Conservation (phyloP, 1,139 yeast species). For the Arxiozyma slooffiae region DNA sequence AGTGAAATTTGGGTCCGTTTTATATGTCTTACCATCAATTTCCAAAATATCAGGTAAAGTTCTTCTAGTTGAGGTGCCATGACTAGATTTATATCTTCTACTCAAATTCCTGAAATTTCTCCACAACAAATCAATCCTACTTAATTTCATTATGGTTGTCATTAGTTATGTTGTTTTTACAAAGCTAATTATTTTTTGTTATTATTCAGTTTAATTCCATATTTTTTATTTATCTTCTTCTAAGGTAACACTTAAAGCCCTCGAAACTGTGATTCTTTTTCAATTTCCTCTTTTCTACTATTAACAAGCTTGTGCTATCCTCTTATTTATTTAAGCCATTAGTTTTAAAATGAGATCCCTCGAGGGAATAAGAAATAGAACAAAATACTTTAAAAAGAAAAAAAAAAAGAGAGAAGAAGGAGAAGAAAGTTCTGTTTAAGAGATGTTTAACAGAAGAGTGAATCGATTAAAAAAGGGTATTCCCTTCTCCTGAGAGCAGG, state of each 20-base stretch:
- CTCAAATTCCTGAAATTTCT: not conserved
- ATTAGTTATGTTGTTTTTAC: not conserved
- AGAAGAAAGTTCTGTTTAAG: no score
- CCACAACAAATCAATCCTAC: not conserved
- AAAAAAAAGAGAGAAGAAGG: not conserved
- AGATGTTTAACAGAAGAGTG: not conserved
- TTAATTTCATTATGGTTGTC: not conserved
- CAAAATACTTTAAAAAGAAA: not conserved
- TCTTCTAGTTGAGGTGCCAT: not conserved
- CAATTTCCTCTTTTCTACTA: not conserved
- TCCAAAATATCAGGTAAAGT: constrained; percentile 7
- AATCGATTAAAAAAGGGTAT: not conserved
- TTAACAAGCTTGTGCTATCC: not conserved
- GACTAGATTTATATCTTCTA: not conserved
- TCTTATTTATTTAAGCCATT: not conserved
- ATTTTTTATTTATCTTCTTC: no score
- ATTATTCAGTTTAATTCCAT: not conserved
- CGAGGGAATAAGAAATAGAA: not conserved
- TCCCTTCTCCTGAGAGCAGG: not conserved
- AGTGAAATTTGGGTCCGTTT: constrained; percentile 64
- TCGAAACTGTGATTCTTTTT: not conserved
- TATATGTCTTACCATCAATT: constrained; percentile 45
- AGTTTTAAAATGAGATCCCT: not conserved
- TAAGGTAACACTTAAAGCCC: not conserved
- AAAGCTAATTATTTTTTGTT: not conserved